Conservation (phyloP, 2,329 filamentous ascomycete genomes). For the Paecilomyces variotii region DNA sequence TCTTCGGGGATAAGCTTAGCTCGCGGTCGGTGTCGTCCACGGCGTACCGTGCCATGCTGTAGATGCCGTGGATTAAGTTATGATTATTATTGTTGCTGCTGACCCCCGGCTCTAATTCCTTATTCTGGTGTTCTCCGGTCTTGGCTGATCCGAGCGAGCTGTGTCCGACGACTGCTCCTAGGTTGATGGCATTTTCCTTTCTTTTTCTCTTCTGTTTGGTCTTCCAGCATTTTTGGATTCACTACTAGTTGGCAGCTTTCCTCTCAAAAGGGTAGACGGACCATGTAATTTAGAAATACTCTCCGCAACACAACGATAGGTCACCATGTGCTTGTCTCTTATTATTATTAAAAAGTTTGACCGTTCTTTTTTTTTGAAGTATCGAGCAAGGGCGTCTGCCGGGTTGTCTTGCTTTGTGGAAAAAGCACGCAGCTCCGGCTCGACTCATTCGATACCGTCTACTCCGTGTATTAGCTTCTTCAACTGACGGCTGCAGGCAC, state of each 20-base stretch:
- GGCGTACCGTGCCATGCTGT: conserved; percentile 26
- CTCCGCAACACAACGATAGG: not conserved
- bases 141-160: not conserved
- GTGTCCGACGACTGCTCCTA: not conserved
- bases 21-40: conserved; percentile 24
- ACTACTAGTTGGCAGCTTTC: not conserved
- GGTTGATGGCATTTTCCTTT: not conserved
- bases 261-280: not conserved
- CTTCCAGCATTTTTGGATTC: not conserved
- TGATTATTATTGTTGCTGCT: not conserved
- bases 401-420: not conserved
- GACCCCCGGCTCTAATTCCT: not conserved
- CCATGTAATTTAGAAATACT: not conserved
- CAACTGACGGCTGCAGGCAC: not conserved
- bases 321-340: not conserved
- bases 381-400: not conserved
- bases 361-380: too few species aligned
- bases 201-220: not conserved
- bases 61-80: conserved; percentile 1
- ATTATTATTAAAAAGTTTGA: not conserved
- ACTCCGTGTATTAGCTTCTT: not conserved
- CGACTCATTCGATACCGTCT: not conserved
- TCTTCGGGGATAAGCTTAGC: conserved; percentile 50
- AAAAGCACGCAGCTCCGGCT: not conserved
- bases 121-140: not conserved